Evolutionary conservation across 2,329 filamentous ascomycete genomes (phyloP).

Genomic region (Grosmannia serpens): DNA sequence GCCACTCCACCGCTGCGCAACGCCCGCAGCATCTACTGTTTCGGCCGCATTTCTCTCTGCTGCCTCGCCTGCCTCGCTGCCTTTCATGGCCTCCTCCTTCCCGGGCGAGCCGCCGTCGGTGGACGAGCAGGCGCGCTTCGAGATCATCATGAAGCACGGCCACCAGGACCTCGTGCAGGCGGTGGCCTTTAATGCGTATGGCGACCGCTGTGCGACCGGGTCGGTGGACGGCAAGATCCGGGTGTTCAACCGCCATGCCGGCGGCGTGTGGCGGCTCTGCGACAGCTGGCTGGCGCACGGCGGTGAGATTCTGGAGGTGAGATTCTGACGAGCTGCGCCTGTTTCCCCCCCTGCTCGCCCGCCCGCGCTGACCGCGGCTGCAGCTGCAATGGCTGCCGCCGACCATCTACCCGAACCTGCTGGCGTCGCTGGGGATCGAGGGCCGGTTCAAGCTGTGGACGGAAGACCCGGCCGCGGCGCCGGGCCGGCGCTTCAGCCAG

Average conservation of each 20-base stretch:
- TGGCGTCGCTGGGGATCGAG: conserved; percentile 82
- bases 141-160: conserved; percentile 57
- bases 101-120: conserved; percentile 17
- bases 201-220: conserved; percentile 80
- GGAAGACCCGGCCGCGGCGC: conserved; percentile 72
- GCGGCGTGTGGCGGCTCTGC: conserved; percentile 65
- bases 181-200: conserved; percentile 84
- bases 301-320: conserved; percentile 78
- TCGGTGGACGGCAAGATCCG: conserved; percentile 89
- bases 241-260: conserved; percentile 75
- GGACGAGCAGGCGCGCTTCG: conserved; percentile 38
- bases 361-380: background rate
- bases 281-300: conserved; percentile 88
- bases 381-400: conserved; percentile 90
- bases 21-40: no score
- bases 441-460: conserved; percentile 87
- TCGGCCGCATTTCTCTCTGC: background rate
- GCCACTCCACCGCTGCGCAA: no score
- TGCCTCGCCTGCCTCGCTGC: background rate
- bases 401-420: conserved; percentile 71
- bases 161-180: conserved; percentile 74
- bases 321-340: conserved; percentile 15
- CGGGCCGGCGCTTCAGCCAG: conserved; percentile 70
- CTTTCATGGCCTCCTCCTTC: conserved; percentile 15
- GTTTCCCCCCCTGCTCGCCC: background rate